These are phyloP conservation scores for Meyerozyma guilliermondii DNA, from an alignment of 1,139 yeast species.

Conservation along the genomic window DNA sequence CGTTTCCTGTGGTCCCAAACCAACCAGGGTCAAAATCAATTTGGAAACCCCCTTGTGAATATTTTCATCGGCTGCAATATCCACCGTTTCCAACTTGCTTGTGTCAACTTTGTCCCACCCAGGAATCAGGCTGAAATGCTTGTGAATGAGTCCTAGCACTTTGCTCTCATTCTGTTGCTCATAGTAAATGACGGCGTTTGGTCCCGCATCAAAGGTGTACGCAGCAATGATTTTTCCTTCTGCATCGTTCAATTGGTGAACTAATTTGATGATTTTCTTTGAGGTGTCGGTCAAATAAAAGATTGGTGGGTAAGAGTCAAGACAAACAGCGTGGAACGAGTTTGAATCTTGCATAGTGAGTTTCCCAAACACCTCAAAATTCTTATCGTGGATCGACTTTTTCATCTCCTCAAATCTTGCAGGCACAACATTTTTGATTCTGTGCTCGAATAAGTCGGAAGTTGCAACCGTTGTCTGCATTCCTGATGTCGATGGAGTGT, in stretches of 20 bases:
- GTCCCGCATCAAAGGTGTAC: conserved; percentile 98
- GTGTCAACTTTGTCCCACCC: conserved; percentile 61
- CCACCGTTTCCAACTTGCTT: conserved; percentile 19
- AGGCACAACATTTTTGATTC: conserved; percentile 81
- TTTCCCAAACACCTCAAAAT: conserved; percentile 77
- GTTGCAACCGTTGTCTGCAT: conserved; percentile 94
- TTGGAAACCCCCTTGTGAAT: conserved; percentile 69
- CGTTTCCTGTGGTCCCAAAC: conserved; percentile 74
- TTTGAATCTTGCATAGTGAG: conserved; percentile 95
- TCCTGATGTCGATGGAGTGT: conserved; percentile 90
- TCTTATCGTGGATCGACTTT: conserved; percentile 59
- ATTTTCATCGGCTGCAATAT: conserved; percentile 42
- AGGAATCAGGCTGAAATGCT: conserved; percentile 48
- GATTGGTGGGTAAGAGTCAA: conserved; percentile 94
- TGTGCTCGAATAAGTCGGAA: conserved; percentile 75
- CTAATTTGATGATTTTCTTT: conserved; percentile 73
- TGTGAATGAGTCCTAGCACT: conserved; percentile 57
- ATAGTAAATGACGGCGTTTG: conserved; percentile 94
- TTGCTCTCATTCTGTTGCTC: conserved; percentile 63
- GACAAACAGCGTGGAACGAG: conserved; percentile 94
- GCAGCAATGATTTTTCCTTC: conserved; percentile 77
- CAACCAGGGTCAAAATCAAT: conserved; percentile 79
- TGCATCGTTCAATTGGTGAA: conserved; percentile 69
- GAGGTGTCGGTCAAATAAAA: conserved; percentile 96
- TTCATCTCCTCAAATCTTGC: conserved; percentile 79